These are phyloP conservation scores for Entamoeba histolytica DNA, from an alignment of 208 protist species.

Conservation along the genomic window DNA sequence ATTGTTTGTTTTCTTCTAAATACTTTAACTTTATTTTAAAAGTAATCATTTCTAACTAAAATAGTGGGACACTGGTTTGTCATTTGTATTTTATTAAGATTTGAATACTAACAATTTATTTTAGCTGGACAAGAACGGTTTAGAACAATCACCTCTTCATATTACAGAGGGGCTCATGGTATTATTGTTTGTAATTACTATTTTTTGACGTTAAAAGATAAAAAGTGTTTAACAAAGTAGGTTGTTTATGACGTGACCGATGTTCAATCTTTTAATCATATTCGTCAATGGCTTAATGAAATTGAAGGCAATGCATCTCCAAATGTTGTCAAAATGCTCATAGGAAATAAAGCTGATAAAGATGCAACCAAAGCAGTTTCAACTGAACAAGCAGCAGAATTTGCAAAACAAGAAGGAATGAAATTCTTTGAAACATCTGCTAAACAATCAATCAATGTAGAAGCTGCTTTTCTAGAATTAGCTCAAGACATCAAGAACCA, in stretches of 20 bases:
- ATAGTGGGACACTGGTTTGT: background rate
- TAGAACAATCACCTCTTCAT: background rate
- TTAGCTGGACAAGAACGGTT: background rate
- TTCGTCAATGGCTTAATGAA: slow-evolving; percentile 7
- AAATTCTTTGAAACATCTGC: background rate
- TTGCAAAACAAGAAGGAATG: background rate
- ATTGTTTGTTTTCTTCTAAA: background rate
- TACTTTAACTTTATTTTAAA: too few relatives aligned
- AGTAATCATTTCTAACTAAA: too few relatives aligned
- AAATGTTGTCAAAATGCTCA: background rate
- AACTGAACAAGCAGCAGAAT: background rate
- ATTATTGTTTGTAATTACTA: slow-evolving; percentile 3
- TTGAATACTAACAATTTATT: too few relatives aligned
- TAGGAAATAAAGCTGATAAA: slow-evolving; percentile 15
- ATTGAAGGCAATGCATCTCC: slow-evolving; percentile 8
- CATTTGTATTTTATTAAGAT: background rate
- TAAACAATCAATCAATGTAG: background rate
- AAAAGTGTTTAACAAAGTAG: background rate
- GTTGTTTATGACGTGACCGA: slow-evolving; percentile 14
- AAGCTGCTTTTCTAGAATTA: background rate
- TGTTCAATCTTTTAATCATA: background rate
- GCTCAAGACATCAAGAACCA: background rate
- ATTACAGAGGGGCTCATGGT: background rate
- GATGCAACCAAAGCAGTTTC: background rate
- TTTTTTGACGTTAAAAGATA: too few relatives aligned